Evolutionary conservation across 805 yeast genomes (phyloP).

Genomic region (Zygosaccharomyces bisporus): DNA sequence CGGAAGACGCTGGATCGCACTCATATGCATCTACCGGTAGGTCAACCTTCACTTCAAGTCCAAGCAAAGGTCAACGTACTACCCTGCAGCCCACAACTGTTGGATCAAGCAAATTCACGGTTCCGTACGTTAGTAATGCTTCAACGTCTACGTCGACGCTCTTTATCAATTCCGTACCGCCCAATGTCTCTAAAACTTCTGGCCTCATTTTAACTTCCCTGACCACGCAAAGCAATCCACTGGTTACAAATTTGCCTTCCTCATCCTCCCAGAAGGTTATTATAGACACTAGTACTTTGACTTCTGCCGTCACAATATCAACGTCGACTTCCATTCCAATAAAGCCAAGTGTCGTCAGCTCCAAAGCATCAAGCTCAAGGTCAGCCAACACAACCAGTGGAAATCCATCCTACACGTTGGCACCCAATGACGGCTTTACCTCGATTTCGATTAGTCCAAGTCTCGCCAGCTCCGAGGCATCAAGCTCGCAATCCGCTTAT

Average conservation of each 20-base stretch:
- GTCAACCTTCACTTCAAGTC: not conserved
- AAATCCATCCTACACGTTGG: not conserved
- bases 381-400: not conserved
- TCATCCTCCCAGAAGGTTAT: slow-evolving; percentile 31
- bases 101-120: slow-evolving; percentile 11
- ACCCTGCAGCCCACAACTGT: not conserved
- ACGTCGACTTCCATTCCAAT: slow-evolving; percentile 1
- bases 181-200: slow-evolving; percentile 20
- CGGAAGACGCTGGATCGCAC: not conserved
- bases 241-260: slow-evolving; percentile 30
- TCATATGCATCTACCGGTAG: not conserved
- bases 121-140: slow-evolving; percentile 15
- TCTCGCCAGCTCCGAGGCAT: too few species aligned
- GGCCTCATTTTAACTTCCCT: slow-evolving; percentile 35
- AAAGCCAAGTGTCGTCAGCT: not conserved
- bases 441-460: too few species aligned
- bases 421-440: too few species aligned
- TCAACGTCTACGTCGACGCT: slow-evolving; percentile 21
- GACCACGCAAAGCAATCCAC: slow-evolving; percentile 32
- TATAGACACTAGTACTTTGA: slow-evolving; percentile 33
- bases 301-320: slow-evolving; percentile 19
- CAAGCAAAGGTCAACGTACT: not conserved
- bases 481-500: too few species aligned
- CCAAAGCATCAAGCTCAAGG: not conserved
- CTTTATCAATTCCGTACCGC: slow-evolving; percentile 13